These are phyloP conservation scores for Favolaschia claudopus DNA, from an alignment of 768 basidiomycete genomes.

Conservation along the genomic window DNA sequence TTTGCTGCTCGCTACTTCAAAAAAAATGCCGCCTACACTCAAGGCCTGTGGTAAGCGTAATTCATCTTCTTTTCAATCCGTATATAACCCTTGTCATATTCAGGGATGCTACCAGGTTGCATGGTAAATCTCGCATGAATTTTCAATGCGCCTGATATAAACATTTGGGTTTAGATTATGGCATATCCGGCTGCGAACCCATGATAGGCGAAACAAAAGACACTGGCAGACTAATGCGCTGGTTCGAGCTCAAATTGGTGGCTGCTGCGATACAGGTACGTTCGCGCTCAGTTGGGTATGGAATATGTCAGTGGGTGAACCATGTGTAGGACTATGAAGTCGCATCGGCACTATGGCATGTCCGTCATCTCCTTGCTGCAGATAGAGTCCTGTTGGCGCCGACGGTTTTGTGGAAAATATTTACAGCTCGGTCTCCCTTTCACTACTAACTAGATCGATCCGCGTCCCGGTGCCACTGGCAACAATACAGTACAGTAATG, in stretches of 20 bases:
- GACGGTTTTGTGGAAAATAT: background rate
- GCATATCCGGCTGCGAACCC: conserved; percentile 12
- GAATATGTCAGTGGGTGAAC: background rate
- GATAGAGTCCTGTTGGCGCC: conserved; percentile 7
- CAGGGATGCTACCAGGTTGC: conserved; percentile 15
- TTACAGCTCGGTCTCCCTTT: too few relatives aligned
- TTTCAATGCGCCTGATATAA: too few relatives aligned
- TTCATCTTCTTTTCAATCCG: background rate
- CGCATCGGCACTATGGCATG: conserved; percentile 26
- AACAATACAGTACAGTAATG: too few relatives aligned
- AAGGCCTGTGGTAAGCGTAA: conserved; percentile 18
- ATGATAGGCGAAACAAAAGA: conserved; percentile 16
- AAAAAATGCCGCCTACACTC: background rate
- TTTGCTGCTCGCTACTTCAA: conserved; percentile 18
- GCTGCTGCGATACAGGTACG: conserved; percentile 5
- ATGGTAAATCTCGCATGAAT: background rate
- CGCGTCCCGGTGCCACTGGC: too few relatives aligned
- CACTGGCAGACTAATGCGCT: conserved; percentile 1
- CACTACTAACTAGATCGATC: too few relatives aligned
- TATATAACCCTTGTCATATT: background rate
- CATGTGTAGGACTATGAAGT: conserved; percentile 10
- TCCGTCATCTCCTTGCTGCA: conserved; percentile 28
- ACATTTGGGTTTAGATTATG: conserved; percentile 19
- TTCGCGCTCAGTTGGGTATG: background rate
- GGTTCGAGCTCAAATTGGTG: conserved; percentile 6